Evolutionary conservation across 495 filamentous ascomycete species (phyloP).

Genomic region (Neurospora africana): DNA sequence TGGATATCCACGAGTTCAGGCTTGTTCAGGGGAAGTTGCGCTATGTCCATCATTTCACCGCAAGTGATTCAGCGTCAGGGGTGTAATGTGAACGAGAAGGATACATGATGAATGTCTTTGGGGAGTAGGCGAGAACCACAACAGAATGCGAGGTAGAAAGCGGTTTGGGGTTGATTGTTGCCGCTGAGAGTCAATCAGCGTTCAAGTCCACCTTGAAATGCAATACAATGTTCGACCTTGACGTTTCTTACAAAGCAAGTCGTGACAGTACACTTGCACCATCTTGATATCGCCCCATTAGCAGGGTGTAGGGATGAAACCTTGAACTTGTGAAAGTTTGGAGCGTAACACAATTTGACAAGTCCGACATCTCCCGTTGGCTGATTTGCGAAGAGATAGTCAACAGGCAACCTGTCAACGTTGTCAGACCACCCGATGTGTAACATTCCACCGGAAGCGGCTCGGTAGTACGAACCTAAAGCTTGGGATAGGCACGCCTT

Average conservation of each 20-base stretch:
- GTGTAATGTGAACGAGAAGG: neutral
- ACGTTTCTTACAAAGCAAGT: neutral
- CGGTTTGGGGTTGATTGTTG: neutral
- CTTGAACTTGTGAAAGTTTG: neutral
- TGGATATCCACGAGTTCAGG: conserved; percentile 34
- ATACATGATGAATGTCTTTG: neutral
- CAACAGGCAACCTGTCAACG: neutral
- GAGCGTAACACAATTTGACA: neutral
- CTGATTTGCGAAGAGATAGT: neutral
- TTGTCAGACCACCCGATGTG: neutral
- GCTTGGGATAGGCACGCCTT: neutral
- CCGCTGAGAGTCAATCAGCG: neutral
- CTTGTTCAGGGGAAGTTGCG: conserved; percentile 32
- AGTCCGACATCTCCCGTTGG: neutral
- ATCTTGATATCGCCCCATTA: neutral
- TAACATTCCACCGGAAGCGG: neutral
- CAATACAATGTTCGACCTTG: neutral
- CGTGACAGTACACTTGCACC: neutral
- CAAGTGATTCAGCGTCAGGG: neutral
- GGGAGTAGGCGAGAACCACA: neutral
- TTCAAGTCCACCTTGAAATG: neutral
- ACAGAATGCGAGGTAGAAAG: neutral
- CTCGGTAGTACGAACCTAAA: neutral
- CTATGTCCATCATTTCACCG: conserved; percentile 21
- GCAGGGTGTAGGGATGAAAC: neutral